Conservation (phyloP, 116 monocot species). For the Zostera marina region DNA sequence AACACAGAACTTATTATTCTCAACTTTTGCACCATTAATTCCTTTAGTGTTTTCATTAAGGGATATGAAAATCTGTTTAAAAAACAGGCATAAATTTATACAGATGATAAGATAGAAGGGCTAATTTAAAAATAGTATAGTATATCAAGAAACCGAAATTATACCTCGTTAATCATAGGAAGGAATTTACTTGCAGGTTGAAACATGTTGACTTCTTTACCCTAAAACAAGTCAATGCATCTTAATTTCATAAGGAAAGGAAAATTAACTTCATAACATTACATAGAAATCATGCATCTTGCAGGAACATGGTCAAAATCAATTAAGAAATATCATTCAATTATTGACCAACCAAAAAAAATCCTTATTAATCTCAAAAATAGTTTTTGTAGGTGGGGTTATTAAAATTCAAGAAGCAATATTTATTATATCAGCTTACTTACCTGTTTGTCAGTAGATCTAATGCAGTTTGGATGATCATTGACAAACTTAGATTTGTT, state of each 20-base stretch:
- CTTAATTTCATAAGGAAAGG: not conserved
- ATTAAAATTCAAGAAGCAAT: no score
- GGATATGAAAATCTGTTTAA: slow-evolving; percentile 52
- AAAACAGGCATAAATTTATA: not conserved
- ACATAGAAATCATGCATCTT: no score
- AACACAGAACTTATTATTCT: slow-evolving; percentile 92
- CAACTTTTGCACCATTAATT: slow-evolving; percentile 69
- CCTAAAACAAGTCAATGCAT: slow-evolving; percentile 20
- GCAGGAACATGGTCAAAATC: not conserved
- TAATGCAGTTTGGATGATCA: slow-evolving; percentile 44
- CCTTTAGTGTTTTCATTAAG: slow-evolving; percentile 59
- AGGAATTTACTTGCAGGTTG: slow-evolving; percentile 75
- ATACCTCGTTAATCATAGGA: slow-evolving; percentile 60
- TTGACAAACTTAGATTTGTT: slow-evolving; percentile 13
- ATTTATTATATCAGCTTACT: slow-evolving; percentile 11
- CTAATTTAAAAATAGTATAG: not conserved
- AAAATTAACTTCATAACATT: no score
- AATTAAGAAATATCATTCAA: not conserved
- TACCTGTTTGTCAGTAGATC: slow-evolving; percentile 73
- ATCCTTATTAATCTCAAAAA: not conserved
- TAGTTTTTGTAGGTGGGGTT: not conserved
- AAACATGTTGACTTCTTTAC: slow-evolving; percentile 51
- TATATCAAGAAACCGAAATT: not conserved
- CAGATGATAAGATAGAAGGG: not conserved
- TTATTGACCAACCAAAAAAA: no score